Evolutionary conservation across 2,329 filamentous ascomycete species (phyloP), one percentile per base, ranked within the genome.

Genomic region (Monilinia fructigena): DNA sequence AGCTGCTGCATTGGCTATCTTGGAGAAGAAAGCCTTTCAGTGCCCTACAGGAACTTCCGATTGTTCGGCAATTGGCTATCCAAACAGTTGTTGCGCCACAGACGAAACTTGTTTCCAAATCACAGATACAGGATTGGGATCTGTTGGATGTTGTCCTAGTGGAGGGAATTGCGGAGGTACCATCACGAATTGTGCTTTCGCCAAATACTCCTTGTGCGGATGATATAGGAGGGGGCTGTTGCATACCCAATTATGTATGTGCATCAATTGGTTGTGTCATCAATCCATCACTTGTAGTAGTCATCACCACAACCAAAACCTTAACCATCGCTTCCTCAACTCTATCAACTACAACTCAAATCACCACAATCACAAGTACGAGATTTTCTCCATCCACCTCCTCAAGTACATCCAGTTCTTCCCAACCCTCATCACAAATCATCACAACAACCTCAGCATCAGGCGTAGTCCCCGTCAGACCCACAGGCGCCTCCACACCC

Each of bases 81-180:
- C 89, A 1, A 85, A 92, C 76, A 89, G 88, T 76, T 95, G 91
- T 79, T 95, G 91, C 76, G 79, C 82, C 28, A 80, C 80, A n/a
- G 83, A 81, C 20, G 86, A 89, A 70, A 85, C 82, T 10, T 95
- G 91, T 75, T 86, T 89, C 56, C 77, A 79, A 31, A 86, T 92
- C 5, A 76, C 82, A 42, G 85, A 90, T 75, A 83, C 84, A 7
- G 84, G 83, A 0, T 80, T 88, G 38, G 89, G 89, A 10, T 84
- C 85, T 55, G 86, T 94, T 2, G 91, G 90, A 3, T 95, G 91
- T 77, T 95, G 91, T 77, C 89, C 89, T 0, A 74, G 80, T 47
- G 90, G 89, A 4, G 79, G 81, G 54, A 83, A 76, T 7, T 94
- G 91, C 75, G 83, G 82, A 4, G 88, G 89, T 12, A 78, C 79